Percentiles rank a stretch among this genome's conserved stretches.
Conservation (phyloP, 345 rosid genomes). For the Aquilaria yunnanensis region DNA sequence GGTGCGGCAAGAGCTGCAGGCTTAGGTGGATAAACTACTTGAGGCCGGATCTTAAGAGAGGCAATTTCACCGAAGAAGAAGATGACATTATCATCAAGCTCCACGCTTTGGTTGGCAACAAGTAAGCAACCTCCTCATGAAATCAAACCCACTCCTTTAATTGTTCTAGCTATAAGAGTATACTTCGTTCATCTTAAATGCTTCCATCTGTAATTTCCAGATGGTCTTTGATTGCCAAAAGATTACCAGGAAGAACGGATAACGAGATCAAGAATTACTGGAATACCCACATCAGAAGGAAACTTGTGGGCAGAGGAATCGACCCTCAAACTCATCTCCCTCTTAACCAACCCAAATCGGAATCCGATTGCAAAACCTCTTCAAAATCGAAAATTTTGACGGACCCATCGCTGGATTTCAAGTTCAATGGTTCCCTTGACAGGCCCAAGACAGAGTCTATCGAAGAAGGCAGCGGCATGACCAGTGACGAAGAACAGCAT, state of each 20-base stretch:
- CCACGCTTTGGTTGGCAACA: conserved; percentile 15
- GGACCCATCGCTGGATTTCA: too few relatives aligned
- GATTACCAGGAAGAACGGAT: conserved; percentile 11
- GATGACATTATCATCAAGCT: conserved; percentile 15
- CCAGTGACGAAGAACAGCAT: too few relatives aligned
- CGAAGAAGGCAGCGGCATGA: too few relatives aligned
- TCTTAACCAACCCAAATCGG: too few relatives aligned
- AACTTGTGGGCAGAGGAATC: conserved; percentile 6
- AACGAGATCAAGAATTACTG: conserved; percentile 15
- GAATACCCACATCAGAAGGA: conserved; percentile 11
- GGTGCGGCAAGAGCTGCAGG: conserved; percentile 18
- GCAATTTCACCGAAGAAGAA: conserved; percentile 15
- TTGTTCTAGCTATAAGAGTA: too few relatives aligned
- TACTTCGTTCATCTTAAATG: too few relatives aligned
- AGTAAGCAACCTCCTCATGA: neutral
- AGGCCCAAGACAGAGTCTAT: too few relatives aligned
- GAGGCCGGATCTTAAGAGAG: conserved; percentile 14
- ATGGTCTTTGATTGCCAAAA: conserved; percentile 12
- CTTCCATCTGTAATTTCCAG: neutral
- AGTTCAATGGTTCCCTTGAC: too few relatives aligned
- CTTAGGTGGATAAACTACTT: conserved; percentile 20
- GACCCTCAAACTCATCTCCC: conserved; percentile 6
- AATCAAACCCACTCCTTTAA: too few relatives aligned
- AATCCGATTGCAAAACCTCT: too few relatives aligned
- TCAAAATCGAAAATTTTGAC: too few relatives aligned